phyloP scores from a whole-genome alignment of 2,329 filamentous ascomycete genomes.

The Penicillium sp. region DNA sequence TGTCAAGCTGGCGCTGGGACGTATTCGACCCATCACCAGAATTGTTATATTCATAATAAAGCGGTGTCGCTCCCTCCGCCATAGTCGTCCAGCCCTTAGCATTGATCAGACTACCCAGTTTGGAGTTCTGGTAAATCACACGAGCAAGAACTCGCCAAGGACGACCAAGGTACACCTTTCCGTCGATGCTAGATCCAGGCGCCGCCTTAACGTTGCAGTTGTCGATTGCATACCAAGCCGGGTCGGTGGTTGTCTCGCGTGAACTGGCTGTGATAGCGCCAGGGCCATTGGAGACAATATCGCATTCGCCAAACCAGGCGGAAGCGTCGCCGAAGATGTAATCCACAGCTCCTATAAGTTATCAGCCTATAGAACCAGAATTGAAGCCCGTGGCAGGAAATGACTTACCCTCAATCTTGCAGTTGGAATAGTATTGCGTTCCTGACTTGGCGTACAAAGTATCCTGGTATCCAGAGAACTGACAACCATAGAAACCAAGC shows the following conservation, averaged over 20 bases:
- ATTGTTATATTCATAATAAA: conserved; percentile 34
- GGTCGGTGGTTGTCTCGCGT: conserved; percentile 24
- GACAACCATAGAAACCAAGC: conserved; percentile 38
- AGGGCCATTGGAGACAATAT: conserved; percentile 33
- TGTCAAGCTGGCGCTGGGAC: conserved; percentile 21
- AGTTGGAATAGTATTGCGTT: conserved; percentile 37
- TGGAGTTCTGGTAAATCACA: conserved; percentile 36
- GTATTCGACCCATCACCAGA: conserved; percentile 27
- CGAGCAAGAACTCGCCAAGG: conserved; percentile 36
- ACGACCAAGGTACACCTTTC: conserved; percentile 34
- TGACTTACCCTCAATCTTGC: conserved; percentile 29
- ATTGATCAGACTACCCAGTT: conserved; percentile 31
- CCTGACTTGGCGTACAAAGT: conserved; percentile 37
- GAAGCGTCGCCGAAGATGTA: conserved; percentile 39
- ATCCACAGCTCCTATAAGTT: conserved; percentile 31
- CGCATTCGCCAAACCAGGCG: conserved; percentile 33
- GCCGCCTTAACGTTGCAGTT: conserved; percentile 27
- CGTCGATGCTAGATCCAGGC: conserved; percentile 19
- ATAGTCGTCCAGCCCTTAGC: conserved; percentile 35
- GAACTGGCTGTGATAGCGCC: conserved; percentile 36
- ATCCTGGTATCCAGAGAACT: conserved; percentile 38
- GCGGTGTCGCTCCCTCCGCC: conserved; percentile 31
- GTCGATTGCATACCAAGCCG: conserved; percentile 35
- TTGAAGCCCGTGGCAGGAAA: neutral
- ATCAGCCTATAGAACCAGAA: neutral